phyloP scores from a whole-genome alignment of 2,329 filamentous ascomycete genomes.

The Ceratocystis albifundus region DNA sequence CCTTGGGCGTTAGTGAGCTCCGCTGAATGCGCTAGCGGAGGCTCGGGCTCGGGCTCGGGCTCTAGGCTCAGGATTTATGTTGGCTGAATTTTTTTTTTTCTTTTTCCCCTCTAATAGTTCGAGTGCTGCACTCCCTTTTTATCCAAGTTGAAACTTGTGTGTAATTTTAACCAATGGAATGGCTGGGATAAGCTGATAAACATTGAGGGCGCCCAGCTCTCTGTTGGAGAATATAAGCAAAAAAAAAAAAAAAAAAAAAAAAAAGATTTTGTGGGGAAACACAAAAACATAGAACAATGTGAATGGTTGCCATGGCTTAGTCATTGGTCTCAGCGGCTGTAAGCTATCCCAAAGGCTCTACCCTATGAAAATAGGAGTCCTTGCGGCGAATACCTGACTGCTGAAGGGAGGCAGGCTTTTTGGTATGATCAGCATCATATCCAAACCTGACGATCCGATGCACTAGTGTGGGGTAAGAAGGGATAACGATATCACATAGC shows the following conservation, averaged over 20 bases:
- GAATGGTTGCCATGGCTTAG: too few relatives aligned
- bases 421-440: conserved; percentile 5
- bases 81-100: neutral
- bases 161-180: neutral
- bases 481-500: neutral
- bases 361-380: neutral
- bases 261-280: too few relatives aligned
- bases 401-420: neutral
- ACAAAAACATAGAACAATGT: too few relatives aligned
- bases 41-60: neutral
- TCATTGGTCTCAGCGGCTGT: too few relatives aligned
- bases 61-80: neutral
- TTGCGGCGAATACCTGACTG: neutral
- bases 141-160: neutral
- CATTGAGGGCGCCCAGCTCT: too few relatives aligned
- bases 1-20: neutral
- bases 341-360: too few relatives aligned
- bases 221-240: neutral
- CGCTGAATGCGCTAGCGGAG: neutral
- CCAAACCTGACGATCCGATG: conserved; percentile 2
- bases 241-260: too few relatives aligned
- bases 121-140: too few relatives aligned
- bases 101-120: neutral
- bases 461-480: neutral
- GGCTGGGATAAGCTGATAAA: neutral